These are phyloP conservation scores for Hamamelis virginiana DNA, from an alignment of 164 flowering plant genomes.

Conservation along the genomic window DNA sequence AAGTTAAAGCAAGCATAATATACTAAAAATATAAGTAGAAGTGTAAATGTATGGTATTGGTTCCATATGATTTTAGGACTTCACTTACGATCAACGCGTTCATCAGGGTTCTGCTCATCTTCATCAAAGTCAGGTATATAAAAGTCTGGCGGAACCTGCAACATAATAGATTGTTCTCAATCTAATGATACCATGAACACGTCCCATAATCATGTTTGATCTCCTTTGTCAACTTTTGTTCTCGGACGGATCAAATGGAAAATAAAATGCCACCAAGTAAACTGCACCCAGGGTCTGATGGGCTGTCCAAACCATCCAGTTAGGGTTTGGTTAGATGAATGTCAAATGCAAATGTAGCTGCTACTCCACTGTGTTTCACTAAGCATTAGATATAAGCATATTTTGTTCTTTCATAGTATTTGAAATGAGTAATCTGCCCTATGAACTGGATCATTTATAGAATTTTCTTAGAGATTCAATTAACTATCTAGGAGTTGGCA, in stretches of 20 bases:
- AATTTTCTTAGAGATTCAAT: too few species aligned
- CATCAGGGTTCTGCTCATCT: constrained; percentile 90
- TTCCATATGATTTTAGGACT: neutral
- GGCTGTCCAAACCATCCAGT: neutral
- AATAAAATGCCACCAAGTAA: neutral
- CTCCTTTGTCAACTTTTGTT: neutral
- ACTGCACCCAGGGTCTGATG: neutral
- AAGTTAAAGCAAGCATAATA: neutral
- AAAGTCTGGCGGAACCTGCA: constrained; percentile 95
- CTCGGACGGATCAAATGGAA: too few species aligned
- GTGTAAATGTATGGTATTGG: too few species aligned
- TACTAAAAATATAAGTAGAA: neutral
- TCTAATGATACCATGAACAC: neutral
- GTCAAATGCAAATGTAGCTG: neutral
- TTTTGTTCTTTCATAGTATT: too few species aligned
- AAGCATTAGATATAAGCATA: neutral
- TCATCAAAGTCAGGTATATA: constrained; percentile 93
- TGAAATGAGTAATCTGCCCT: too few species aligned
- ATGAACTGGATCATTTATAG: too few species aligned
- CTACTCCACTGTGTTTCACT: neutral
- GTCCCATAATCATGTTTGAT: neutral
- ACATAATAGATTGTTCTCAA: neutral
- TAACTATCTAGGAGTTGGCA: too few species aligned
- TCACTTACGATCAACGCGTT: constrained; percentile 83
- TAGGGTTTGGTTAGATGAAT: neutral